A percentile compares a stretch with the other conserved stretches of the same genome.
Conservation (phyloP, 805 yeast species). For the Candida lessepsii region DNA sequence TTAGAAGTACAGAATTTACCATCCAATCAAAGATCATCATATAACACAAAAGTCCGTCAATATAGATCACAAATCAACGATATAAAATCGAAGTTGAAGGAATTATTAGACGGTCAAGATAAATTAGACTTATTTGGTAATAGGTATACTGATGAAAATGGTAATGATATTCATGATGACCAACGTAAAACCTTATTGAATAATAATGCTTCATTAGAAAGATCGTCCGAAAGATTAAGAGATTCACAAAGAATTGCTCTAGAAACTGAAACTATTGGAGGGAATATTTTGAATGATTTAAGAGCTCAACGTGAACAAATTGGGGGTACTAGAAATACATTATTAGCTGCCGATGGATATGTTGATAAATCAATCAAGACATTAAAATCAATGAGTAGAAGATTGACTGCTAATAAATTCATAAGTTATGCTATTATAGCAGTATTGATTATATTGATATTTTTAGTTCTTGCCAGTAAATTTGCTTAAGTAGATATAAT, state of each 20-base stretch:
- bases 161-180: constrained; percentile 44
- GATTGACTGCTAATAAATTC: constrained; percentile 87
- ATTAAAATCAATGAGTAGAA: constrained; percentile 84
- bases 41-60: constrained; percentile 73
- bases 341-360: constrained; percentile 87
- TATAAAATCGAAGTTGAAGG: constrained; percentile 53
- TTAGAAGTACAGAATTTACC: constrained; percentile 84
- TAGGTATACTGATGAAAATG: constrained; percentile 35
- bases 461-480: constrained; percentile 81
- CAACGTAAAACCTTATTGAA: constrained; percentile 81
- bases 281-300: constrained; percentile 82
- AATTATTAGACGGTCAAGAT: constrained; percentile 66
- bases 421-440: constrained; percentile 91
- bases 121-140: constrained; percentile 71
- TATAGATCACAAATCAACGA: constrained; percentile 60
- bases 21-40: constrained; percentile 65
- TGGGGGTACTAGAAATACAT: constrained; percentile 77
- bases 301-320: constrained; percentile 94
- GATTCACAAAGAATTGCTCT: constrained; percentile 89
- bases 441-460: constrained; percentile 74
- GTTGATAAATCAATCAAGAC: constrained; percentile 89
- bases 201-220: constrained; percentile 76
- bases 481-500: constrained; percentile 29
- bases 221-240: constrained; percentile 76
- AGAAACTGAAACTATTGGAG: constrained; percentile 90